Evolutionary conservation across 768 basidiomycete genomes (phyloP).

Genomic region (Hortiboletus flavorubellus): DNA sequence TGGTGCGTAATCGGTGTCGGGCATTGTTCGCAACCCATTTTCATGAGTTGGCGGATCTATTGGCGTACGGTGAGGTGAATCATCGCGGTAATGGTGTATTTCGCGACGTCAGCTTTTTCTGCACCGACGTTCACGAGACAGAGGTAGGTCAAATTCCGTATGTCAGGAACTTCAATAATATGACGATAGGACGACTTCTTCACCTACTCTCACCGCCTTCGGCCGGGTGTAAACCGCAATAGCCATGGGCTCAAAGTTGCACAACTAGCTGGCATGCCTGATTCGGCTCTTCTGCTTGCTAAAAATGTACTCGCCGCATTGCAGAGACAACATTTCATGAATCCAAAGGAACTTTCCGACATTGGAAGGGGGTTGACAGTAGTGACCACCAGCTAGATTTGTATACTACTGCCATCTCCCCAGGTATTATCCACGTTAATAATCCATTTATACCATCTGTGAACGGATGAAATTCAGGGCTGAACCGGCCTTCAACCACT

Average conservation of each 20-base stretch:
- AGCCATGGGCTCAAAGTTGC: conserved; percentile 93
- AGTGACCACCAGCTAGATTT: conserved; percentile 6
- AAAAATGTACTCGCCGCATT: conserved; percentile 47
- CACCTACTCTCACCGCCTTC: conserved; percentile 77
- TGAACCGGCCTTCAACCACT: conserved; percentile 86
- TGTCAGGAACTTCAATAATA: neutral
- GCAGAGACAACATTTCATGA: conserved; percentile 22
- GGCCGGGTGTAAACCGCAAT: conserved; percentile 82
- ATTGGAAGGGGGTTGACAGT: conserved; percentile 31
- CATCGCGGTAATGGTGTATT: conserved; percentile 47
- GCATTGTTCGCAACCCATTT: conserved; percentile 99
- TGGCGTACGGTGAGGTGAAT: conserved; percentile 52
- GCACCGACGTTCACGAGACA: conserved; percentile 81
- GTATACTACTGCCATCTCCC: neutral
- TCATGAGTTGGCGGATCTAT: conserved; percentile 86
- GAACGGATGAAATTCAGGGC: conserved; percentile 88
- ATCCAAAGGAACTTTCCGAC: conserved; percentile 29
- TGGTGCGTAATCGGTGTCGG: conserved; percentile 66
- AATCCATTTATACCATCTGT: conserved; percentile 32
- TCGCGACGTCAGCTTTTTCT: conserved; percentile 74
- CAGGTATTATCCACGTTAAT: neutral
- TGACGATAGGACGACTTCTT: conserved; percentile 64
- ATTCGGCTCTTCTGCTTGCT: conserved; percentile 57
- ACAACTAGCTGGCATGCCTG: conserved; percentile 79
- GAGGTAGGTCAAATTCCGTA: conserved; percentile 45